Percentiles rank a stretch among this genome's conserved stretches.
Evolutionary conservation across 169 alveolate species (phyloP).

Genomic region (Perkinsus chesapeaki): DNA sequence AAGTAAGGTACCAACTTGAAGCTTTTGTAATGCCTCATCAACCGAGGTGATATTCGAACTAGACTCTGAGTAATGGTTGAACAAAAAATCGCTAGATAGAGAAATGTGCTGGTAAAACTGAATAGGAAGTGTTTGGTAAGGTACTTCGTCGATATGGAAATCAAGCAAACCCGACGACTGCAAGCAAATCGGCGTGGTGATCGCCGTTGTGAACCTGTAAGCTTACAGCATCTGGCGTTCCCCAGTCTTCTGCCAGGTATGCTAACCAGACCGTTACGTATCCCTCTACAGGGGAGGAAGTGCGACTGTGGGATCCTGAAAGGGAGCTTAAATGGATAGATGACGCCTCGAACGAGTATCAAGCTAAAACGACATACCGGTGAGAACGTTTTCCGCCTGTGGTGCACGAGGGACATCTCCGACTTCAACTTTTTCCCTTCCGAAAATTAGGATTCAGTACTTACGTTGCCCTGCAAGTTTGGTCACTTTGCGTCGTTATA

Average conservation of each 20-base stretch:
- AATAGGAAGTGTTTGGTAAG: too few relatives aligned
- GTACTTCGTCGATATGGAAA: background rate
- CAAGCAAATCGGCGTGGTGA: conserved; percentile 7
- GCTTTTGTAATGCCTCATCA: too few relatives aligned
- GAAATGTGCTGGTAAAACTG: too few relatives aligned
- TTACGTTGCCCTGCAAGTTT: too few relatives aligned
- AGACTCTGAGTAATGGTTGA: too few relatives aligned
- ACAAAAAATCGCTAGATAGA: too few relatives aligned
- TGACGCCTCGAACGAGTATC: background rate
- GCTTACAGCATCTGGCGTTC: background rate
- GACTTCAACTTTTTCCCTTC: too few relatives aligned
- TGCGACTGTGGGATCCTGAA: background rate
- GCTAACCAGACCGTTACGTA: background rate
- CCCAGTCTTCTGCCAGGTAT: background rate
- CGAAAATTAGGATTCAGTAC: too few relatives aligned
- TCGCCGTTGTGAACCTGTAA: conserved; percentile 10
- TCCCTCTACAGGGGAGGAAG: background rate
- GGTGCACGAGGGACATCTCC: background rate
- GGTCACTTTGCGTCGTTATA: too few relatives aligned
- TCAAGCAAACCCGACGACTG: conserved; percentile 10
- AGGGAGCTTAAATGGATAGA: background rate
- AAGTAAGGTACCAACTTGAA: too few relatives aligned
- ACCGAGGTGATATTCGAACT: too few relatives aligned
- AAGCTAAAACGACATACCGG: background rate
- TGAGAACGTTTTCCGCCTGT: background rate